These are phyloP conservation scores for Aspergillus heteromorphus DNA, from an alignment of 495 filamentous ascomycete genomes.

Conservation along the genomic window DNA sequence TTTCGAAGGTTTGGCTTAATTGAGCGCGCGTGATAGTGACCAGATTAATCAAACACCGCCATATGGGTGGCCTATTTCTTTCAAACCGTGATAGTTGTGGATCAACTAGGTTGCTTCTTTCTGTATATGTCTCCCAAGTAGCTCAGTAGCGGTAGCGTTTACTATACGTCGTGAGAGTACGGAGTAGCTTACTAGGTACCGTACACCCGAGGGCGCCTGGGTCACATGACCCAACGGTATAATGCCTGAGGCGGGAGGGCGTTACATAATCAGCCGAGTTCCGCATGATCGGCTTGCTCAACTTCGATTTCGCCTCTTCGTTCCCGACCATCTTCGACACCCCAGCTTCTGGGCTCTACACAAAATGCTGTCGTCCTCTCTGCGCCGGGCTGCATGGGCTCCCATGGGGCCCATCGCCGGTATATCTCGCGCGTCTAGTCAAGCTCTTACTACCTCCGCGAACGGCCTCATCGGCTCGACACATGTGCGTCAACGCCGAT, in stretches of 20 bases:
- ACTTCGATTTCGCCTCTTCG: constrained; percentile 39
- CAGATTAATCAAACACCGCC: background rate
- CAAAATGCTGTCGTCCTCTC: constrained; percentile 47
- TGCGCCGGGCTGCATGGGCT: constrained; percentile 43
- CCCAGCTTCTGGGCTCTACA: constrained; percentile 22
- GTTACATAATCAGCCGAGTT: constrained; percentile 30
- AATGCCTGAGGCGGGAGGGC: constrained; percentile 12
- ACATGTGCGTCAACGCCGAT: constrained; percentile 46
- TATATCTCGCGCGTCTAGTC: constrained; percentile 25
- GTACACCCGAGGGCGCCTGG: too few species aligned
- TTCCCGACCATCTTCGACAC: constrained; percentile 23
- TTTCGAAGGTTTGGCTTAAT: background rate
- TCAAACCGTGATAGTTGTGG: background rate
- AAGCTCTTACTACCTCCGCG: constrained; percentile 28
- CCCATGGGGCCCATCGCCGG: constrained; percentile 36
- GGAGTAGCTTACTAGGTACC: background rate
- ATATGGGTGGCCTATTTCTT: background rate
- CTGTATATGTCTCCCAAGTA: too few species aligned
- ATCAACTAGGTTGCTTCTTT: too few species aligned
- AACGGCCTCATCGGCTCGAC: constrained; percentile 28
- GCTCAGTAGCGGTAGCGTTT: too few species aligned
- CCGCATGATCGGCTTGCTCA: constrained; percentile 36
- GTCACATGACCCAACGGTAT: constrained; percentile 9
- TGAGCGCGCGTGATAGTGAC: background rate
- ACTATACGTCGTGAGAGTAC: too few species aligned